Base-by-base conservation (phyloP, 2,329 filamentous ascomycete species). In the Talaromyces atroroseus region DNA sequence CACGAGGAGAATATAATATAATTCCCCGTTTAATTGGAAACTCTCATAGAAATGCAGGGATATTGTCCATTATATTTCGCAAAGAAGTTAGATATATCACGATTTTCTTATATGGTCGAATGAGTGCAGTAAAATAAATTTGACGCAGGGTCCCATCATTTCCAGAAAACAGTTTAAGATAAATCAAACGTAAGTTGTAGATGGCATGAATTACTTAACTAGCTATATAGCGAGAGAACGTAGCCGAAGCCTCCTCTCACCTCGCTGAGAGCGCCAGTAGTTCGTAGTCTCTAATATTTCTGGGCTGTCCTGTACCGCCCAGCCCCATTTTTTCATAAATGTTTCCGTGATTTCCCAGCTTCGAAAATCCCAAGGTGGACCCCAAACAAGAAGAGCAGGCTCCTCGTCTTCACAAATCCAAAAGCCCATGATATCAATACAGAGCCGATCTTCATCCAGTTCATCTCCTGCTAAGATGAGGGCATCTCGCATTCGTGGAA, bases 261-360 rank as follows among this genome's bases (percentile, higher is more conserved):
- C 58, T 36, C 66, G 61, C 29, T 59, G 57, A 8, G 57, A 58
- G 42, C 65, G 62, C 67, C 65, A 68, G 38, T 59, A 61, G 56
- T 69, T 69, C 14, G 64, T 67, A n/a, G 62, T 58, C n/a, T 36
- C 47, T 20, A 64, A 56, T 38, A 67, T 58, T 24, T 63, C 63
- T 36, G n/a, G 18, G 56, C 62, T 64, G 26, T 62, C 58, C 51
- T 60, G 54, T 44, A 68, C 61, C 26, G 65, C 57, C 58, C 64
- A 68, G 29, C 64, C 65, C 67, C 65, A 69, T 48, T 62, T 60
- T 23, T 21, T 44, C 51, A 59, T 60, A 60, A 66, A 67, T n/a
- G 59, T 40, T 47, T 59, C 59, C 1, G 58, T 60, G n/a, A 68
- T 48, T 40, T 68, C 67, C 66, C 67, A 69, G 0, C 63, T 63